A percentile compares a stretch with the other conserved stretches of the same genome.
phyloP scores from a whole-genome alignment of 148 eudicot species.

The Vaccinium darrowii region DNA sequence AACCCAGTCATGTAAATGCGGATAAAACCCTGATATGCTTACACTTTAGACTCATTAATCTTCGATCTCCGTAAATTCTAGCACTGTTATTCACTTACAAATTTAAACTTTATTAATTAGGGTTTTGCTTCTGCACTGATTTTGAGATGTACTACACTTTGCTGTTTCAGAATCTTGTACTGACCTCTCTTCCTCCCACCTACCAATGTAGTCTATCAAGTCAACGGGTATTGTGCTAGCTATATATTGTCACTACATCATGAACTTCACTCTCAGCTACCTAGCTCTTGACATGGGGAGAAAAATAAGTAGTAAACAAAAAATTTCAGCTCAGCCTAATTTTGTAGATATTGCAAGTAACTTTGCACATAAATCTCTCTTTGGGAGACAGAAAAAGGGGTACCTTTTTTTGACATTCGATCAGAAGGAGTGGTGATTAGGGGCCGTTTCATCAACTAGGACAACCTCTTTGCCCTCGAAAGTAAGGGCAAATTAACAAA shows the following conservation, averaged over 20 bases:
- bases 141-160: not conserved
- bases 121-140: conserved; percentile 12
- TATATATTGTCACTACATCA: not conserved
- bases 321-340: not conserved
- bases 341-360: too few relatives aligned
- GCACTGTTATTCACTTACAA: not conserved
- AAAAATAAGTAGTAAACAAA: not conserved
- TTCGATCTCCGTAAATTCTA: not conserved
- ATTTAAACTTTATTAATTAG: not conserved
- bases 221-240: not conserved
- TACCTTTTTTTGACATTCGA: too few relatives aligned
- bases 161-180: not conserved
- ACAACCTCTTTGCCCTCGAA: not conserved
- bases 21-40: too few relatives aligned
- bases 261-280: not conserved
- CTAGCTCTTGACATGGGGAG: not conserved
- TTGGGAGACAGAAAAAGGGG: too few relatives aligned
- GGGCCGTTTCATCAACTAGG: not conserved
- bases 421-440: not conserved
- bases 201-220: not conserved
- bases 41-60: not conserved
- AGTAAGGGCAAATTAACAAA: not conserved
- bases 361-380: too few relatives aligned
- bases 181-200: not conserved
- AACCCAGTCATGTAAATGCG: too few relatives aligned